Evolutionary conservation across 1,139 yeast species (phyloP), one percentile per base, ranked within the genome.

Genomic region (Zhuliangozyma blackwelliae): DNA sequence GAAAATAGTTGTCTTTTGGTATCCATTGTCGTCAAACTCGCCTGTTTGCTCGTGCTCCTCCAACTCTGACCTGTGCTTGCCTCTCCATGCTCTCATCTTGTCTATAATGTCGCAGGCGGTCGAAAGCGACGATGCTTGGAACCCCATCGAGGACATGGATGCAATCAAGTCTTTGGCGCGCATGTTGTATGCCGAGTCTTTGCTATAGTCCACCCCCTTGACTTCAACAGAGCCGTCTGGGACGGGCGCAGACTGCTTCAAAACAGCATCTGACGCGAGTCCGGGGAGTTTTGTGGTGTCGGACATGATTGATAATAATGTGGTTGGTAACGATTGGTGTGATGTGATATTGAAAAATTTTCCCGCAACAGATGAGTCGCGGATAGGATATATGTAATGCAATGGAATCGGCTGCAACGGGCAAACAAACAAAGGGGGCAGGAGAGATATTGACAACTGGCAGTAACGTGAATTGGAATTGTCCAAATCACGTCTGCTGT

Each of bases 81-180:
- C 98, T 61, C 90, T 78, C 97, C 97, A 92, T 12, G 65, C 43
- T 61, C 96, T 77, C 99, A 92, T 94, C 37, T 85, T 79, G 54
- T 90, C 78, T 44, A 92, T 88, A 48, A 92, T 86, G 22, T 87
- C 95, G 58, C 97, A 89, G 2, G 97, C 97, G 49, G 79, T 72
- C 23, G 89, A 82, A 31, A 92, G 73, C 3, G 94, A 75, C 13
- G 90, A 77, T 5, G 96, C 98, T 65, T 92, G 99, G 71, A 92
- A 94, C n/a, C 99, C 99, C 97, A 92, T 92, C 32, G 79, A 80
- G 50, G 70, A 77, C 98, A 94, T 92, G 29, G 94, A 77, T 27
- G 68, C 70, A 47, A 92, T 75, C 48, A 92, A 68, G 52, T 87
- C 94, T 12, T 72, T 70, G 22, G 97, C 97, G 35, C 72, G 68